phyloP scores from a whole-genome alignment of 495 filamentous ascomycete genomes.

The Astrocystis sublimbata region DNA sequence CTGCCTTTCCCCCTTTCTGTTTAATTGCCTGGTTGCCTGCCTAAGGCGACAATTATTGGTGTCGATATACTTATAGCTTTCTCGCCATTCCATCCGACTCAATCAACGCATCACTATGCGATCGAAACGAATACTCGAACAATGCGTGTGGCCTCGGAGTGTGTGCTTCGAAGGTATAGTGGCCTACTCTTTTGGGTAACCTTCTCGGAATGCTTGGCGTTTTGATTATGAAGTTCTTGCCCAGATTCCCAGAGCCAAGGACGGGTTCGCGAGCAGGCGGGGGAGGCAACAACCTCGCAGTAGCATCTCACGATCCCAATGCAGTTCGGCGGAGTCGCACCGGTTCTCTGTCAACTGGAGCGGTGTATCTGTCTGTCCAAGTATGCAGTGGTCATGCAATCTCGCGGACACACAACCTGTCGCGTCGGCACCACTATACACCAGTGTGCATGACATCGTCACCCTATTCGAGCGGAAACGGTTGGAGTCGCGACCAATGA shows the following conservation, averaged over 20 bases:
- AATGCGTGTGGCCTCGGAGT: neutral
- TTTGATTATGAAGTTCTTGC: neutral
- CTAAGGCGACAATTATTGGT: neutral
- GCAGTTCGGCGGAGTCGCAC: neutral
- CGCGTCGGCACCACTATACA: neutral
- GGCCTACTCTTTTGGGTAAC: too few species aligned
- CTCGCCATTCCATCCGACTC: too few species aligned
- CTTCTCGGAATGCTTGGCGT: neutral
- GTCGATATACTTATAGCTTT: neutral
- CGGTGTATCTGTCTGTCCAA: slow-evolving; percentile 8
- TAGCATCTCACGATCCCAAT: neutral
- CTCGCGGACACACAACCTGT: neutral
- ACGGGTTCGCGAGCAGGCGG: neutral
- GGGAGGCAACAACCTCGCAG: neutral
- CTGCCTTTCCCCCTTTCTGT: neutral
- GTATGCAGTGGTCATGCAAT: neutral
- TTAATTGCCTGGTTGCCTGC: neutral
- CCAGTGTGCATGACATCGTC: neutral
- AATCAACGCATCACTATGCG: too few species aligned
- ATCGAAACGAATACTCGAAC: neutral
- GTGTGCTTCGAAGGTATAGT: neutral
- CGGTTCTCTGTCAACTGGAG: neutral
- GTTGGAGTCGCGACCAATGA: neutral
- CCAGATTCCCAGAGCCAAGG: neutral
- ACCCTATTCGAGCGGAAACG: neutral